Percentiles rank a stretch among this genome's conserved stretches.
Conservation (phyloP, 768 basidiomycete genomes). For the Cyathus striatus region DNA sequence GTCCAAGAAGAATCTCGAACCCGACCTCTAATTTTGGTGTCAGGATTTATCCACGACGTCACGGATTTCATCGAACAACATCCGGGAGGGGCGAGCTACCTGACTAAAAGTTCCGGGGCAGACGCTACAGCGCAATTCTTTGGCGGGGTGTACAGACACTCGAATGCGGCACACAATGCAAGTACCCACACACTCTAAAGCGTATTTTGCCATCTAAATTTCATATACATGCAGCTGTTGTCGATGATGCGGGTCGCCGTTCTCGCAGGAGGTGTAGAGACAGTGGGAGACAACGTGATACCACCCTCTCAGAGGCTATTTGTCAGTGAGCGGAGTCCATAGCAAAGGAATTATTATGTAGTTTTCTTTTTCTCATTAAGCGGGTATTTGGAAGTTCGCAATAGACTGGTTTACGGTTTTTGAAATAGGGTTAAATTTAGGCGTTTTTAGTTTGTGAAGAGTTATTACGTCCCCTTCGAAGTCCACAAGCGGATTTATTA, state of each 20-base stretch:
- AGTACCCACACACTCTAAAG: conserved; percentile 16
- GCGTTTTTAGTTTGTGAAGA: too few relatives aligned
- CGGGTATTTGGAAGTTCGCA: too few relatives aligned
- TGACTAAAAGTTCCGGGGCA: conserved; percentile 63
- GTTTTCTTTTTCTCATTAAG: too few relatives aligned
- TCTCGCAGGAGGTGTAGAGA: conserved; percentile 18
- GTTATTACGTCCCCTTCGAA: too few relatives aligned
- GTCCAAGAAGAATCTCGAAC: conserved; percentile 65
- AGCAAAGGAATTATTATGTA: too few relatives aligned
- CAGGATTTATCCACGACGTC: conserved; percentile 86
- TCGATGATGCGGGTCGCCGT: conserved; percentile 44
- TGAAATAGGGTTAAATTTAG: too few relatives aligned
- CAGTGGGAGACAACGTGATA: conserved; percentile 6
- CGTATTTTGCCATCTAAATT: conserved; percentile 1
- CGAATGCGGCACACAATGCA: conserved; percentile 78
- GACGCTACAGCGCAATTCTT: conserved; percentile 85
- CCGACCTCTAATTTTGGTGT: conserved; percentile 64
- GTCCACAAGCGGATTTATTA: too few relatives aligned
- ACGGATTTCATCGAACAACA: conserved; percentile 69
- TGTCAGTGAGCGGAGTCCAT: conserved; percentile 4
- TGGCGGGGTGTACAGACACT: conserved; percentile 80
- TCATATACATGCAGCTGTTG: conserved; percentile 35
- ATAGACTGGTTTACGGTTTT: too few relatives aligned
- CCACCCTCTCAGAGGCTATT: conserved; percentile 8
- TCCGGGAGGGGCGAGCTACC: conserved; percentile 67